Base-by-base conservation (phyloP, 352 stramenopile genomes). In the Saprolegnia diclina region DNA sequence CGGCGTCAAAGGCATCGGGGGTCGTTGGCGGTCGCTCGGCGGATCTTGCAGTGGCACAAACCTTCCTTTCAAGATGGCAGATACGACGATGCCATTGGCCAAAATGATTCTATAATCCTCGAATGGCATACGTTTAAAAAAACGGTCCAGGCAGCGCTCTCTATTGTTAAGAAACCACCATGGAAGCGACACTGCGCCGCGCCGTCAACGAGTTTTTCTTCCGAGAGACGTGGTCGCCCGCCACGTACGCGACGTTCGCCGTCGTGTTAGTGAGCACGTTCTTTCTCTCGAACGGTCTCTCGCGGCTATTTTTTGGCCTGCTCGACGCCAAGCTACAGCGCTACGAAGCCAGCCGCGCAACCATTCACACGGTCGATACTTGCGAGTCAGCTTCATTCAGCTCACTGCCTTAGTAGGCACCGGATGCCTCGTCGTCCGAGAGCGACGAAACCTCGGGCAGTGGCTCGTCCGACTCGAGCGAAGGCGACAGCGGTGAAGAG, bases 1-100 rank as follows among this genome's bases (percentile, higher is more conserved):
- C 50, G 85, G 85, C 35, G 71, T 78, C 24, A 93, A 65, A 45
- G 83, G 85, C 85, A 93, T 93, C n/a, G n/a, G n/a, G n/a, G 11
- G 3, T 59, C 11, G 13, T 35, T 61, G 21, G 13, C 42, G 18
- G 13, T n/a, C n/a, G n/a, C 13, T 48, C 42, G 42, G 18, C 18
- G 13, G 13, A 48, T n/a, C 11, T 48, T 48, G 42, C 42, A 48
- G 18, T 48, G 42, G 29, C 29, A 5, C 29, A 35, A 35, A 35
- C 29, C 29, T 35, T 48, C 42, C 42, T 48, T 48, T 48, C 2
- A 48, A 48, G 42, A 48, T 48, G 3, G 42, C 42, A 48, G 13
- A 3, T 11, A 11, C 18, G 42, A 3, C 29, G 13, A n/a, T 48
- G 13, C 42, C 42, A 48, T 48, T 48, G 42, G 42, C 18, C 42